Evolutionary conservation across 2,329 filamentous ascomycete genomes (phyloP).

Genomic region (Hymenoscyphus albidus): DNA sequence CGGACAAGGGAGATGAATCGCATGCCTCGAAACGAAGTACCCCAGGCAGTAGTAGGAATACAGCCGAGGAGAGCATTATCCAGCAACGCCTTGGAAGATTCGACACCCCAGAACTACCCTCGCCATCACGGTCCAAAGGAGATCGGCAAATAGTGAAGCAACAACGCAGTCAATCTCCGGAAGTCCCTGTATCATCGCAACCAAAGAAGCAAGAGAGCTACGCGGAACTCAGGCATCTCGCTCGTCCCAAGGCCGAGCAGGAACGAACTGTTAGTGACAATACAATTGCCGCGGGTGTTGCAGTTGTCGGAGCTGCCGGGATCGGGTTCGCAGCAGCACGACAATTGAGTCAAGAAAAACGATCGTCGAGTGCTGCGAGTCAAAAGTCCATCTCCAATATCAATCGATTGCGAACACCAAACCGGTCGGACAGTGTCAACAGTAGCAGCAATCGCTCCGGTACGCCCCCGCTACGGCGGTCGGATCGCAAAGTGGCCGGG

Average conservation of each 20-base stretch:
- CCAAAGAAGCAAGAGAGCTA: slow-evolving; percentile 31
- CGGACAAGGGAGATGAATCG: neutral
- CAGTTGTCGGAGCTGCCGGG: slow-evolving; percentile 27
- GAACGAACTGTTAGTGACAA: slow-evolving; percentile 23
- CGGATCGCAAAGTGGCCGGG: slow-evolving; percentile 65
- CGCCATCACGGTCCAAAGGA: neutral
- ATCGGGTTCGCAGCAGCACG: slow-evolving; percentile 32
- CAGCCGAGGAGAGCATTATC: slow-evolving; percentile 8
- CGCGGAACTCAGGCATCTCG: slow-evolving; percentile 25
- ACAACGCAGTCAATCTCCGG: slow-evolving; percentile 26
- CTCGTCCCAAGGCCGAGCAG: slow-evolving; percentile 27
- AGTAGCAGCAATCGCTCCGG: slow-evolving; percentile 47
- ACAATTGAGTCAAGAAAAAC: slow-evolving; percentile 31
- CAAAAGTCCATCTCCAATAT: slow-evolving; percentile 31
- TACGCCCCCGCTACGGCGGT: slow-evolving; percentile 68
- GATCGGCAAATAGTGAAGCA: slow-evolving; percentile 23
- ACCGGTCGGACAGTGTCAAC: slow-evolving; percentile 58
- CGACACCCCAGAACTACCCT: slow-evolving; percentile 11
- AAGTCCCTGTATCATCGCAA: slow-evolving; percentile 13
- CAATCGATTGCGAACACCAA: slow-evolving; percentile 34
- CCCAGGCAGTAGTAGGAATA: neutral
- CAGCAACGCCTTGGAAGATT: slow-evolving; percentile 8
- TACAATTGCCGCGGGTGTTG: slow-evolving; percentile 25
- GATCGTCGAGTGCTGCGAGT: slow-evolving; percentile 29
- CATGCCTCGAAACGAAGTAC: neutral